phyloP scores from a whole-genome alignment of 2,329 filamentous ascomycete genomes.

The Paradendryphiella salina region DNA sequence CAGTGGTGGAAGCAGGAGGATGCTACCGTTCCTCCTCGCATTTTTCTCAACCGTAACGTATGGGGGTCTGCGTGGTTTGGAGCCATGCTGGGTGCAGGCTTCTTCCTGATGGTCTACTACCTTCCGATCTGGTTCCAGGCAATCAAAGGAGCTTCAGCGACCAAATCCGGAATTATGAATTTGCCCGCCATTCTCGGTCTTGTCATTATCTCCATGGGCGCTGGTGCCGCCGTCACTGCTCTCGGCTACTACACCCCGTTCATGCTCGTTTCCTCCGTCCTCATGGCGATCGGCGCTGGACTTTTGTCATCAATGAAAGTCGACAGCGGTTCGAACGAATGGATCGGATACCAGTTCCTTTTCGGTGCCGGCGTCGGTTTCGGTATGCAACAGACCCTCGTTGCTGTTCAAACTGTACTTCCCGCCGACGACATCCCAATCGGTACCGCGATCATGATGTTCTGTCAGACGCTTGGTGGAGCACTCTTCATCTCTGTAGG shows the following conservation, averaged over 20 bases:
- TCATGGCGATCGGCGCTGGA: constrained; percentile 54
- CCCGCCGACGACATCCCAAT: constrained; percentile 51
- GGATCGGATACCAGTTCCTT: constrained; percentile 49
- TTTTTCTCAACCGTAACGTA: constrained; percentile 53
- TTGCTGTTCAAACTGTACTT: constrained; percentile 53
- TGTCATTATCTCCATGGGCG: constrained; percentile 50
- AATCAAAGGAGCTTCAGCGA: constrained; percentile 52
- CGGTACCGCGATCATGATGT: constrained; percentile 55
- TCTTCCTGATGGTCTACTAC: constrained; percentile 53
- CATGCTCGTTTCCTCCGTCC: constrained; percentile 48
- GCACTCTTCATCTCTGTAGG: constrained; percentile 55
- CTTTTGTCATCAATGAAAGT: constrained; percentile 51
- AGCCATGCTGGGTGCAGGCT: constrained; percentile 49
- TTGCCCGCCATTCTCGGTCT: constrained; percentile 53
- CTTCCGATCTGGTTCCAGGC: constrained; percentile 56
- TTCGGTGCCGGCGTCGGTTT: constrained; percentile 52
- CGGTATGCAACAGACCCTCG: constrained; percentile 54
- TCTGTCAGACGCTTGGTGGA: constrained; percentile 53
- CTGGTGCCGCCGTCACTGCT: constrained; percentile 46
- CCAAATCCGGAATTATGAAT: constrained; percentile 55
- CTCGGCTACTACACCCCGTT: constrained; percentile 57
- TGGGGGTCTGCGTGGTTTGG: constrained; percentile 49
- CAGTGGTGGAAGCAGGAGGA: constrained; percentile 51
- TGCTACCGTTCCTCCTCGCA: constrained; percentile 53
- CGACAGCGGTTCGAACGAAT: constrained; percentile 44